phyloP scores from a whole-genome alignment of 257 asterid genomes.

The Nicotiana paniculata region DNA sequence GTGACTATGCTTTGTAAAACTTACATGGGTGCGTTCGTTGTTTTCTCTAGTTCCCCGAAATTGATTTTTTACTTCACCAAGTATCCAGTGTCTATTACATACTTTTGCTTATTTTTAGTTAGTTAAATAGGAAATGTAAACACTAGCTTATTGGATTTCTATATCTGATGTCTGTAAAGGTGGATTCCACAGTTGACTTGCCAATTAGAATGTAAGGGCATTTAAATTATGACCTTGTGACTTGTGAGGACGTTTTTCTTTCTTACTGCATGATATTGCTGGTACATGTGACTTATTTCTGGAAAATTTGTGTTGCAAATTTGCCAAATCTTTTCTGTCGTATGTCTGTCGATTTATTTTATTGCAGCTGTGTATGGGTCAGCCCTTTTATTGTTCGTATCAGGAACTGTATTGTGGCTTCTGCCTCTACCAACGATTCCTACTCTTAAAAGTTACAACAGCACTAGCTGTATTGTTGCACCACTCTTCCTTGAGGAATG shows the following conservation, averaged over 20 bases:
- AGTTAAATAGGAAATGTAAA: neutral
- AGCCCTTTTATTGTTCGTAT: too few relatives aligned
- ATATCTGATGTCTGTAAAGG: neutral
- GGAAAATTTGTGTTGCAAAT: neutral
- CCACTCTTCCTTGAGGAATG: neutral
- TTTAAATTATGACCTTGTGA: neutral
- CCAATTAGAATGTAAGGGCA: neutral
- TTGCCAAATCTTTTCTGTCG: too few relatives aligned
- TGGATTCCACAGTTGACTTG: neutral
- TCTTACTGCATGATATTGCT: neutral
- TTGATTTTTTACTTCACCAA: neutral
- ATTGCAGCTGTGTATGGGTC: neutral
- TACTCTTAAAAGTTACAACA: neutral
- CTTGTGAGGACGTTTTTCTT: neutral
- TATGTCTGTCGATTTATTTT: neutral
- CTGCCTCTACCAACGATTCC: neutral
- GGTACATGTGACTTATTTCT: neutral
- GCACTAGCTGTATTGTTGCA: neutral
- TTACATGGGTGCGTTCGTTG: neutral
- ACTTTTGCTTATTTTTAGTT: neutral
- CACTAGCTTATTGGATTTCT: neutral
- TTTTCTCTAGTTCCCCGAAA: neutral
- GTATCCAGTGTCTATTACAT: neutral
- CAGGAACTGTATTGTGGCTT: too few relatives aligned
- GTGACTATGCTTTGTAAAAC: neutral